Evolutionary conservation across 2,329 filamentous ascomycete species (phyloP).

Genomic region (Pleoardoris graminearum): DNA sequence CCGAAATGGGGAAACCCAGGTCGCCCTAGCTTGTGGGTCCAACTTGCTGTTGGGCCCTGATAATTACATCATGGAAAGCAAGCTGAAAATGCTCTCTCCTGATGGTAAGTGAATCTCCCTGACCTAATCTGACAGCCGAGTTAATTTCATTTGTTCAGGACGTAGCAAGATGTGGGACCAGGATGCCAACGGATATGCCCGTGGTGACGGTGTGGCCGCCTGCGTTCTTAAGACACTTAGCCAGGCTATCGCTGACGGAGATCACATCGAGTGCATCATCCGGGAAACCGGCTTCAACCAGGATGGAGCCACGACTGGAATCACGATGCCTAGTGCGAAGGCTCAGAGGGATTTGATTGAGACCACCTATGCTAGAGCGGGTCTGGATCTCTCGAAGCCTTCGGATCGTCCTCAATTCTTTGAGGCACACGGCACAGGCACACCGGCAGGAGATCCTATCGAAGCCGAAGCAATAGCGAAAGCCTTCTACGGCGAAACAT

Average conservation of each 20-base stretch:
- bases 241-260: constrained; percentile 60
- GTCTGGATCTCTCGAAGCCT: constrained; percentile 6
- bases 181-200: constrained; percentile 21
- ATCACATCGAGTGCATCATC: constrained; percentile 52
- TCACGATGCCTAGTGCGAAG: constrained; percentile 59
- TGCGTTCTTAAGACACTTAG: constrained; percentile 59
- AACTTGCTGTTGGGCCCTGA: constrained; percentile 27
- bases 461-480: constrained; percentile 22
- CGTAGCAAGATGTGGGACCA: constrained; percentile 18
- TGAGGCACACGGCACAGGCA: constrained; percentile 49
- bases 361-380: constrained; percentile 9
- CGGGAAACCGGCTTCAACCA: constrained; percentile 41
- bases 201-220: constrained; percentile 44
- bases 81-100: constrained; percentile 13
- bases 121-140: too few relatives aligned
- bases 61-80: neutral
- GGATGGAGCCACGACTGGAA: constrained; percentile 60
- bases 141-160: too few relatives aligned
- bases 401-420: constrained; percentile 26
- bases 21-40: constrained; percentile 16
- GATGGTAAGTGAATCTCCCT: too few relatives aligned
- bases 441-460: constrained; percentile 52
- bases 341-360: constrained; percentile 36
- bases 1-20: constrained; percentile 7
- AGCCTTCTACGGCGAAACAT: constrained; percentile 10